Evolutionary conservation across 768 basidiomycete species (phyloP).

Genomic region (Naematelia encephala): DNA sequence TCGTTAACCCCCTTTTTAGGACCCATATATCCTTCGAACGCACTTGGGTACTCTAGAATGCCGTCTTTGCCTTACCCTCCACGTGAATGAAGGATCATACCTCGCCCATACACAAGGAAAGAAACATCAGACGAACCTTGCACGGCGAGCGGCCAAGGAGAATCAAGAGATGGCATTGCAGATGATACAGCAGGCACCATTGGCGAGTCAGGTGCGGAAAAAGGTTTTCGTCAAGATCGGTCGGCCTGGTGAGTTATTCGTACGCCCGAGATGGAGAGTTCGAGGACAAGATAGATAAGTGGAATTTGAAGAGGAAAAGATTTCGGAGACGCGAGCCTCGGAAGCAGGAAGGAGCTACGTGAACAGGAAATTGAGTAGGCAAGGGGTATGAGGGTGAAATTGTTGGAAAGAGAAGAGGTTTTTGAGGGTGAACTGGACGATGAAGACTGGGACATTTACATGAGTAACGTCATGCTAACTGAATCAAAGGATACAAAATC

Average conservation of each 20-base stretch:
- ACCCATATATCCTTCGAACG: conserved; percentile 97
- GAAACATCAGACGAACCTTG: conserved; percentile 98
- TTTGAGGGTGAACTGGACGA: not conserved
- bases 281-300: too few species aligned
- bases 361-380: not conserved
- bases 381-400: not conserved
- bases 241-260: conserved; percentile 61
- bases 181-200: conserved; percentile 63
- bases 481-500: conserved; percentile 64
- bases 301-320: too few species aligned
- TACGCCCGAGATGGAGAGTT: too few species aligned
- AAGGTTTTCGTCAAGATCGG: conserved; percentile 98
- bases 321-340: too few species aligned
- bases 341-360: too few species aligned
- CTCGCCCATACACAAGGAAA: conserved; percentile 99
- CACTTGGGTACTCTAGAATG: conserved; percentile 98
- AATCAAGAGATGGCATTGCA: conserved; percentile 81
- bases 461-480: too few species aligned
- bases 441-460: too few species aligned
- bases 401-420: not conserved
- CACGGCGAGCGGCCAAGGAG: conserved; percentile 93
- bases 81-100: conserved; percentile 99
- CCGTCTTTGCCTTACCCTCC: conserved; percentile 91
- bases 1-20: conserved; percentile 56
- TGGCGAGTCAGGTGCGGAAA: conserved; percentile 65